Base-by-base conservation (phyloP, 225 moss, liverwort and hornwort species). In the Antitrichia curtipendula region DNA sequence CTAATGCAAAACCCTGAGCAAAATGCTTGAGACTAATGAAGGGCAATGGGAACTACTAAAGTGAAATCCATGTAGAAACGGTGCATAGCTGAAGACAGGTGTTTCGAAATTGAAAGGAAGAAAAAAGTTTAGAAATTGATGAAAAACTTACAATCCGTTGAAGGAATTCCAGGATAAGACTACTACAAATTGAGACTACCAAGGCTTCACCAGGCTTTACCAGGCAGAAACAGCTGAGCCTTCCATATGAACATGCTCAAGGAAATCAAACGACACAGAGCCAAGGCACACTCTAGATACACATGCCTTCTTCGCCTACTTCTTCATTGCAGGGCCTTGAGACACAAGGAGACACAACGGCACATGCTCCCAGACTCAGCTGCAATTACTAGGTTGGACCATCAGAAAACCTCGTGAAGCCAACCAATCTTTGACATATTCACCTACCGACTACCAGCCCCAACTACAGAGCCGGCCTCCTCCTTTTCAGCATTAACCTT, bases 361-460 rank as follows among this genome's bases (percentile, higher is more conserved):
- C 41, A 82, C 72, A 59, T 63, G 83, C 90, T 81, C 92, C 83
- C 85, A 84, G 86, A 88, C 86, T 83, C 66, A 6, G 87, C 84
- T 89, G 90, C 90, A 90, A 84, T 69, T 84, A 82, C 85, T 90
- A 74, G 81, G 86, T 88, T 88, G 91, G 88, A 80, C 89, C 88
- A 81, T 84, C 78, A 53, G 71, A 77, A 83, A 85, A 90, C 84
- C 89, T 88, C 73, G 82, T 53, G 83, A 68, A 85, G 83, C 54
- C 66, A 86, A 84, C 80, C 78, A 88, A 86, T 80, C 54, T 81
- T 87, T 68, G 82, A 74, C 74, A 64, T 53, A 60, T 54, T 81
- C 88, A 86, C 92, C 89, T 89, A 86, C 90, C 87, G 38, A 75
- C 54, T 87, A 84, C 89, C 81, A 90, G 81, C 59, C 61, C 84